Evolutionary conservation across 495 filamentous ascomycete genomes (phyloP).

Genomic region (Xylaria longipes): DNA sequence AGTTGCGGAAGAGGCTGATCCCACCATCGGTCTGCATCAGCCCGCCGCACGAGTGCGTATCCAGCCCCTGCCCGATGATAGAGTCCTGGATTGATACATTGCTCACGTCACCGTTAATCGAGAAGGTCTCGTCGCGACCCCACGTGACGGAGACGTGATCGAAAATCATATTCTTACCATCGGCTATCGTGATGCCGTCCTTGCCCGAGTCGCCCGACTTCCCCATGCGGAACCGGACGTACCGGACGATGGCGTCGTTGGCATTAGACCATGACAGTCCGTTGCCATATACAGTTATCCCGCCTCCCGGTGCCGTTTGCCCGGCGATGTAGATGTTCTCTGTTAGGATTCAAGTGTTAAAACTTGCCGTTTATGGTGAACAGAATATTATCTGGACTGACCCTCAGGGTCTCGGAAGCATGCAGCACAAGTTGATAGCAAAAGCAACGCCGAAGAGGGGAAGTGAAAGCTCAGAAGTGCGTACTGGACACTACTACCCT

Average conservation of each 20-base stretch:
- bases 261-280: constrained; percentile 45
- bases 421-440: neutral
- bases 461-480: neutral
- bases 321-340: constrained; percentile 47
- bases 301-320: constrained; percentile 48
- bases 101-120: constrained; percentile 45
- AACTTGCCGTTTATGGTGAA: neutral
- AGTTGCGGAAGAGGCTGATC: constrained; percentile 43
- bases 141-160: constrained; percentile 48
- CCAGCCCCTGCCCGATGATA: constrained; percentile 50
- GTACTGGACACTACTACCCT: constrained; percentile 40
- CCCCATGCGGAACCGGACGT: constrained; percentile 49
- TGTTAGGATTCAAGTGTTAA: neutral
- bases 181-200: constrained; percentile 47
- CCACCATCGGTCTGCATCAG: constrained; percentile 40
- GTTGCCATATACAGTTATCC: constrained; percentile 46
- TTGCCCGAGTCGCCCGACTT: constrained; percentile 46
- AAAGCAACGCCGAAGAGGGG: neutral
- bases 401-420: neutral
- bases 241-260: constrained; percentile 48
- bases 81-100: constrained; percentile 50
- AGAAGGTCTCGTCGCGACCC: constrained; percentile 46
- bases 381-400: neutral
- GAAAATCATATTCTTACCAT: constrained; percentile 48
- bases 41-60: constrained; percentile 42